Base-by-base conservation (phyloP, 225 moss, liverwort and hornwort species). In the Marchantia paleacea region DNA sequence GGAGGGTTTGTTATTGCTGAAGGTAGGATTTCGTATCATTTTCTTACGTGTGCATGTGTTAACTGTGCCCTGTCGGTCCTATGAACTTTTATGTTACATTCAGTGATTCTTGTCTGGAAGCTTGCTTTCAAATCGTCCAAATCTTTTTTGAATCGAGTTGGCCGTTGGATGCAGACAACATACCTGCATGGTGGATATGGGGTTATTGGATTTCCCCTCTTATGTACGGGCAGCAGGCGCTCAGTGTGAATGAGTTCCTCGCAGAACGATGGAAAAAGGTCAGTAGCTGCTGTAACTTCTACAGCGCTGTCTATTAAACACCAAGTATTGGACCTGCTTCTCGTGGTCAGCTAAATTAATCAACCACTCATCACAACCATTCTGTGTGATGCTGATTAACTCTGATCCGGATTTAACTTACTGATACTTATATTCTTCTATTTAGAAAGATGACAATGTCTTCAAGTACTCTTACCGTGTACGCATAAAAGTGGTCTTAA, bases 131-230 rank as follows among this genome's bases (percentile, higher is more conserved):
- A 19, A 52, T 39, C 15, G 6, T 20, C 7, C 9, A 76, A 18
- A 13, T 65, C 29, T 30, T 10, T n/a, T 28, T 4, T n/a, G 50
- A 51, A 4, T 72, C n/a, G 28, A 54, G 13, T 53, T 7, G 48
- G 16, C 29, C 29, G 67, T 49, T 70, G 72, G 28, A 22, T 80
- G 72, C 94, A 94, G 92, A 80, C 26, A 91, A 84, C 61, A 85
- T 96, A 83, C 95, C 90, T 76, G 85, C 92, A 55, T 96, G 95
- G 95, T 96, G 95, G 95, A 86, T 96, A 81, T 96, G 95, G 95
- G 95, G 95, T 18, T 96, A 93, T 78, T 96, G 95, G 95, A 86
- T 90, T 79, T 96, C 93, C 48, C 95, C 95, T 71, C 92, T 96
- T 18, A 87, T 93, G 52, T 96, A 96, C 82, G 95, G 92, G 71